These are phyloP conservation scores for Phascolomyces articulosus DNA, from an alignment of 371 early-diverging fungal species.

Conservation along the genomic window DNA sequence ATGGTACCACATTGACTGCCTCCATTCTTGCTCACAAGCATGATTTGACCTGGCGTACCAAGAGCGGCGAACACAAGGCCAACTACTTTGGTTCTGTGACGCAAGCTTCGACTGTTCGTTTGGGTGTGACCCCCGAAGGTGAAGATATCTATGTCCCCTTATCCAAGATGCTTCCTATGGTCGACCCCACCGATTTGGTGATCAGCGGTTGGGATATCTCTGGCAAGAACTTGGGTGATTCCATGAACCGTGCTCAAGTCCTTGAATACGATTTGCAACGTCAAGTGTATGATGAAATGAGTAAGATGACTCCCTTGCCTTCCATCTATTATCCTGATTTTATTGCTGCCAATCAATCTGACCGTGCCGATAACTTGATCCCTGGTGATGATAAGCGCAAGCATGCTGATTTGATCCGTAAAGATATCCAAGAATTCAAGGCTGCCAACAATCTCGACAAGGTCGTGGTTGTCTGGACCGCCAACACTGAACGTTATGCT, in stretches of 20 bases:
- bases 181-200: constrained; percentile 93
- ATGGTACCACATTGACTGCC: constrained; percentile 96
- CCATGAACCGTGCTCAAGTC: constrained; percentile 94
- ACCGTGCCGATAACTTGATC: constrained; percentile 92
- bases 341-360: constrained; percentile 96
- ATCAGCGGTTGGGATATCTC: constrained; percentile 98
- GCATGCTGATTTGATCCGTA: constrained; percentile 88
- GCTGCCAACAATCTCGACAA: constrained; percentile 82
- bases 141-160: constrained; percentile 91
- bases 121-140: constrained; percentile 83
- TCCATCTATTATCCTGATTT: constrained; percentile 97
- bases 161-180: constrained; percentile 91
- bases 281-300: constrained; percentile 83
- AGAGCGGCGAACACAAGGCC: constrained; percentile 86
- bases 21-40: constrained; percentile 92
- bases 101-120: constrained; percentile 93
- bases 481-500: constrained; percentile 95
- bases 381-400: constrained; percentile 82
- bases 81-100: constrained; percentile 97
- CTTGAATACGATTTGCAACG: constrained; percentile 95
- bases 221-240: constrained; percentile 78
- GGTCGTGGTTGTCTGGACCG: constrained; percentile 97
- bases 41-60: constrained; percentile 89
- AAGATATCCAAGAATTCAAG: constrained; percentile 95
- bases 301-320: constrained; percentile 81